Evolutionary conservation across 1,284 basidiomycete species (phyloP), one percentile per base, ranked within the genome.

Genomic region (Rhodotorula sp.): DNA sequence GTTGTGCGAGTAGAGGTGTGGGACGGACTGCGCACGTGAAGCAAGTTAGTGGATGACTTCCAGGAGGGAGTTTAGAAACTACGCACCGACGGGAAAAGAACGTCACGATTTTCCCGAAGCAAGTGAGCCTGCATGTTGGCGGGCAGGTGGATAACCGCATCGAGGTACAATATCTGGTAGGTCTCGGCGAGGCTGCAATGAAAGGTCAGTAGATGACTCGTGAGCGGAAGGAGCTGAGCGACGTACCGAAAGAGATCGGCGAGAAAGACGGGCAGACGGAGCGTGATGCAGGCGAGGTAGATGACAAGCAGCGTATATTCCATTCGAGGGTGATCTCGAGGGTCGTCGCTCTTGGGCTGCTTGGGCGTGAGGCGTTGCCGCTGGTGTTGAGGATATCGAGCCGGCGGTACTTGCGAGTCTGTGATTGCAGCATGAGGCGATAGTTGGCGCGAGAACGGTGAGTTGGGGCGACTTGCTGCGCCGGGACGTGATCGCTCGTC

Each of bases 211-310:
- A 39, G 0, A 13, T 3, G n/a, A 11, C 24, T n/a, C 29, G 22
- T 5, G 13, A 19, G 4, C 39, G 5, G 10, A 4, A 29, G 24
- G 1, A 19, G 46, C 22, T 19, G 54, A n/a, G 44, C 13, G 24
- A 64, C 75, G 59, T 29, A 76, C 76, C 71, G 60, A 22, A 76
- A 64, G 22, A 77, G 56, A 48, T 77, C 77, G 32, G 68, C 68
- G 13, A 77, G 64, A 44, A 76, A 67, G 29, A 77, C 66, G 2
- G 77, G 77, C 4, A 77, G 48, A 0, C 72, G 62, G 1, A 77
- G 46, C 1, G 74, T 72, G 22, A 73, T 22, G 56, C 74, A 75
- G 5, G 70, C 62, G 27, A 77, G 71, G 70, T 77, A 77, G 56
- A 76, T 54, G 24, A 77, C 51, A 47, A 75, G 61, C 11, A 77